phyloP scores from a whole-genome alignment of 805 yeast genomes.

The Saccharomycopsis fermentans region DNA sequence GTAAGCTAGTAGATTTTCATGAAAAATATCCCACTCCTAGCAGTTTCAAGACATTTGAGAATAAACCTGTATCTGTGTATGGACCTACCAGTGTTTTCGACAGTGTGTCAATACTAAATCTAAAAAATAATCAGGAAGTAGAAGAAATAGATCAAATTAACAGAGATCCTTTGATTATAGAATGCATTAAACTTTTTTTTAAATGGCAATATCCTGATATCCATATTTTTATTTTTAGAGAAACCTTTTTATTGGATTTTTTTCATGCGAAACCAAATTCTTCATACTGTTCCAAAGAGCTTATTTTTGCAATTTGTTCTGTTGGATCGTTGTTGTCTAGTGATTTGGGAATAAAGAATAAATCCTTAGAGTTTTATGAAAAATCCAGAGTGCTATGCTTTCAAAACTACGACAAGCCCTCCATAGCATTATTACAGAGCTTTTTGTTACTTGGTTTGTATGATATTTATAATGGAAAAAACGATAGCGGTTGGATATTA shows the following conservation, averaged over 20 bases:
- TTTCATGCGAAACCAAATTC: constrained; percentile 43
- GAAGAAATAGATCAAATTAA: constrained; percentile 24
- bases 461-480: constrained; percentile 50
- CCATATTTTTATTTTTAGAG: constrained; percentile 53
- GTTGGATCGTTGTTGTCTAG: constrained; percentile 45
- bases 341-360: constrained; percentile 30
- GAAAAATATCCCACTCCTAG: constrained; percentile 2
- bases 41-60: constrained; percentile 22
- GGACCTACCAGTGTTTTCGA: constrained; percentile 39
- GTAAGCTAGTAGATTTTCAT: not conserved
- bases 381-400: constrained; percentile 36
- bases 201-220: constrained; percentile 60
- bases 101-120: constrained; percentile 7
- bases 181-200: constrained; percentile 28
- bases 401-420: constrained; percentile 32
- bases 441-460: constrained; percentile 49
- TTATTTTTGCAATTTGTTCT: constrained; percentile 48
- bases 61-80: constrained; percentile 27
- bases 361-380: constrained; percentile 36
- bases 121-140: constrained; percentile 15
- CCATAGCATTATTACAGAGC: constrained; percentile 49
- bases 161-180: constrained; percentile 25
- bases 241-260: constrained; percentile 50
- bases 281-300: constrained; percentile 44
- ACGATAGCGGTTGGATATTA: constrained; percentile 53